Base-by-base conservation (phyloP, 2,329 filamentous ascomycete genomes). In the Didymella keratinophila region DNA sequence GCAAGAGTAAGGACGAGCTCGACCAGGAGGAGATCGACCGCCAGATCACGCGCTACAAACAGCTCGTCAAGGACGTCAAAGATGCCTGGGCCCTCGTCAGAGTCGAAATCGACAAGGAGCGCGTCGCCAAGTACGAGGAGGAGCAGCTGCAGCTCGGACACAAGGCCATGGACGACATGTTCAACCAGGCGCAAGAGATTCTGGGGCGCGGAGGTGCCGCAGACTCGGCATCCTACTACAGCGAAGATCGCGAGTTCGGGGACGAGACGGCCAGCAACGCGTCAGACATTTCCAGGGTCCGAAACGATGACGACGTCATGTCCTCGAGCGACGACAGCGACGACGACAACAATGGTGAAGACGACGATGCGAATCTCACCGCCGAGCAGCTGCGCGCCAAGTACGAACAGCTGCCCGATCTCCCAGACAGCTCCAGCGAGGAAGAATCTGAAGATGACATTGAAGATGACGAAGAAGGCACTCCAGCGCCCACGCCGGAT, bases 1-100 rank as follows among this genome's bases (percentile, higher is more conserved):
- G 69, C 48, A 76, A 76, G 65, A 73, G 68, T 14, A 66, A 85
- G 1, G 92, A 97, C 70, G 90, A 98, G 73, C 84, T 97, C 18
- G 88, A 93, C 67, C 86, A 86, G 14, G 94, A 98, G 72, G 87
- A 91, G 58, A 83, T 85, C 52, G 87, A 89, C 23, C 83, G 87
- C 67, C 87, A 87, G 76, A 82, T 88, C 60, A 79, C 81, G 44
- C 85, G 87, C 27, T 96, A 95, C 75, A 91, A 87, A 60, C 84
- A 88, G 59, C 85, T 97, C 16, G 82, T 89, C 39, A 84, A 82
- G 54, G 87, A 89, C 71, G 74, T 89, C 56, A 84, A 85, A 61
- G 83, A 83, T 58, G 83, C 86, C 64, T 89, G 87, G 80, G 81
- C 84, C 44, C 74, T 86, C 53, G 83, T 87, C 44, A 82, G 78